phyloP scores from a whole-genome alignment of 441 rosid species.

The Syzygium malaccense region DNA sequence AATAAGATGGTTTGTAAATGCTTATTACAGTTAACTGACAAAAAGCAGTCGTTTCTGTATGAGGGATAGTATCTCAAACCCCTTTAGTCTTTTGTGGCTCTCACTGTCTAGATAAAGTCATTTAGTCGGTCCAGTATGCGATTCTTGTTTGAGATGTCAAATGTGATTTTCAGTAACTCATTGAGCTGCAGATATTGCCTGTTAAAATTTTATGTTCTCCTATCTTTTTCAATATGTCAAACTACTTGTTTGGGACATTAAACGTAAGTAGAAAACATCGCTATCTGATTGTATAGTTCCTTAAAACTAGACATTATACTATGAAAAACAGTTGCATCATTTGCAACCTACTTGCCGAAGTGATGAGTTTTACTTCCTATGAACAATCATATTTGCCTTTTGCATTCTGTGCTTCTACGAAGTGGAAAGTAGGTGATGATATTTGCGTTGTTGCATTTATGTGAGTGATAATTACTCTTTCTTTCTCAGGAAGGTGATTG shows the following conservation, averaged over 20 bases:
- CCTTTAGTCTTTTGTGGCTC: not conserved
- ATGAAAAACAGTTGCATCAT: not conserved
- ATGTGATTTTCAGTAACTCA: not conserved
- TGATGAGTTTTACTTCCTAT: not conserved
- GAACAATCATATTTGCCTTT: not conserved
- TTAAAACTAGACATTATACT: not conserved
- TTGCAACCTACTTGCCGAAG: not conserved
- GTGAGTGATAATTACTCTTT: not conserved
- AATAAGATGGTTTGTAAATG: not conserved
- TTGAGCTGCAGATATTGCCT: not conserved
- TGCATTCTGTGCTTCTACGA: not conserved
- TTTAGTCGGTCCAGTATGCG: not conserved
- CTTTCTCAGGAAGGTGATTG: not conserved
- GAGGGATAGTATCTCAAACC: not conserved
- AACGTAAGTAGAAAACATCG: not conserved
- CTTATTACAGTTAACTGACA: not conserved
- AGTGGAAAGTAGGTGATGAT: not conserved
- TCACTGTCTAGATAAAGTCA: not conserved
- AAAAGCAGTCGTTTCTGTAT: not conserved
- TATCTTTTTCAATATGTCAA: not conserved
- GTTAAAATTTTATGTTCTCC: not conserved
- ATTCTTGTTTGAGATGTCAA: not conserved
- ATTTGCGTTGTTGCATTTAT: not conserved
- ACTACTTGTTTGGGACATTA: not conserved
- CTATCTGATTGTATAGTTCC: not conserved